Evolutionary conservation across 2,329 filamentous ascomycete species (phyloP).

Genomic region (Cladosporium halotolerans): DNA sequence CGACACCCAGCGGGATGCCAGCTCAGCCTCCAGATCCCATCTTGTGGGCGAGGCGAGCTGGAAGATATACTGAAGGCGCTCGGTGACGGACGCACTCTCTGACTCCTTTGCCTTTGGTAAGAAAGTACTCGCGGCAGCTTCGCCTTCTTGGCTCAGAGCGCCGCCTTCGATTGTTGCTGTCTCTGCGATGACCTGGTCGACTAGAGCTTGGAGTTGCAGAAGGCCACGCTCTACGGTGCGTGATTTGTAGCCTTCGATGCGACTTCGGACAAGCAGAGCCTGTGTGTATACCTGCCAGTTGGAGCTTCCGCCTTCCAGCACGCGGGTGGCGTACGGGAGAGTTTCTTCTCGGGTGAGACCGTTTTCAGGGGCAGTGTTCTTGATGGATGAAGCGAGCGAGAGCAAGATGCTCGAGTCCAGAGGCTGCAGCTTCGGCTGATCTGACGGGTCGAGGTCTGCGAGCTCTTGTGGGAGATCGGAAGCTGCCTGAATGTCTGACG

Average conservation of each 20-base stretch:
- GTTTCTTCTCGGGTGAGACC: constrained; percentile 90
- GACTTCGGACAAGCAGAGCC: constrained; percentile 77
- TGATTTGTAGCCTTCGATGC: constrained; percentile 82
- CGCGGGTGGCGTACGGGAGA: constrained; percentile 80
- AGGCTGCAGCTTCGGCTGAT: constrained; percentile 74
- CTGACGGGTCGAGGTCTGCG: constrained; percentile 61
- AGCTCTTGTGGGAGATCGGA: constrained; percentile 56
- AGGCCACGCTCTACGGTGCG: constrained; percentile 84
- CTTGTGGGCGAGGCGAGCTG: constrained; percentile 75
- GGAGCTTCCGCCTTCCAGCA: constrained; percentile 78
- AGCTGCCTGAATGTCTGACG: constrained; percentile 39
- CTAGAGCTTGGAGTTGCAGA: constrained; percentile 86
- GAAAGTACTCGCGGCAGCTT: constrained; percentile 62
- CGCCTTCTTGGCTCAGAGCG: constrained; percentile 17
- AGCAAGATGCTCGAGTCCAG: constrained; percentile 88
- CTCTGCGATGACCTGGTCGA: constrained; percentile 90
- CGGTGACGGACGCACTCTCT: constrained; percentile 70
- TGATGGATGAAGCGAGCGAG: constrained; percentile 72
- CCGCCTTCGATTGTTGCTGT: constrained; percentile 45
- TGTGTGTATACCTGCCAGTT: constrained; percentile 99
- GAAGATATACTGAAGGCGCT: constrained; percentile 78
- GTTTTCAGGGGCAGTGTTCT: constrained; percentile 78
- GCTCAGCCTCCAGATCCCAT: constrained; percentile 91
- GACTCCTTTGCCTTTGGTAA: constrained; percentile 67
- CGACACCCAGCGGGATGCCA: constrained; percentile 86